A percentile compares a stretch with the other conserved stretches of the same genome.
Evolutionary conservation across 768 basidiomycete species (phyloP).

Genomic region (Termitomyces sp.): DNA sequence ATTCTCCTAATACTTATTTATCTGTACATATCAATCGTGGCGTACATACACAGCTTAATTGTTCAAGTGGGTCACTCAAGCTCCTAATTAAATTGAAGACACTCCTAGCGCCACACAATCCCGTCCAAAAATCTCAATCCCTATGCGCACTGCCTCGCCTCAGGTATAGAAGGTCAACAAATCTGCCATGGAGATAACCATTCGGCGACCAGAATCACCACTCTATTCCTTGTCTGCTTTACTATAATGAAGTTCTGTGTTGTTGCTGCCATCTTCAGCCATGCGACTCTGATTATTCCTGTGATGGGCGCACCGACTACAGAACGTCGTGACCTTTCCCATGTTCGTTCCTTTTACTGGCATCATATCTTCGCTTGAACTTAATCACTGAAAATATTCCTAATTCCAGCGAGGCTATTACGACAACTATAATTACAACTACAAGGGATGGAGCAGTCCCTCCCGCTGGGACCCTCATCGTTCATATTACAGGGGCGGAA

Average conservation of each 20-base stretch:
- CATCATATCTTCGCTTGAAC: background rate
- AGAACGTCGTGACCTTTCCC: background rate
- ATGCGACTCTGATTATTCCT: background rate
- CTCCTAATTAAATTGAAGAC: background rate
- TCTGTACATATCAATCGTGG: background rate
- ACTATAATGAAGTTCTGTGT: background rate
- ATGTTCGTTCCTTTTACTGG: background rate
- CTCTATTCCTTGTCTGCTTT: background rate
- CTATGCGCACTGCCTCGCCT: background rate
- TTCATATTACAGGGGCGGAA: background rate
- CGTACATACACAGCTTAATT: background rate
- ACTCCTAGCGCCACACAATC: background rate
- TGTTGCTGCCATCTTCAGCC: background rate
- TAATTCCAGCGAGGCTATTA: background rate
- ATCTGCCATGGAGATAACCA: background rate
- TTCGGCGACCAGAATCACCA: background rate
- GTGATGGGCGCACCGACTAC: background rate
- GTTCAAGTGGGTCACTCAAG: background rate
- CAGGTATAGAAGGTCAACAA: background rate
- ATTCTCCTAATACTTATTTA: background rate
- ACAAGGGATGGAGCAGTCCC: background rate
- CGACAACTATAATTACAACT: background rate
- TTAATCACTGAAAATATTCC: background rate
- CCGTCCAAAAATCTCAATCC: background rate
- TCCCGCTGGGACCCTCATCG: conserved; percentile 1